A percentile compares a stretch with the other conserved stretches of the same genome.
These are phyloP conservation scores for Scheffersomyces lignicola DNA, from an alignment of 1,139 yeast genomes.

Conservation along the genomic window DNA sequence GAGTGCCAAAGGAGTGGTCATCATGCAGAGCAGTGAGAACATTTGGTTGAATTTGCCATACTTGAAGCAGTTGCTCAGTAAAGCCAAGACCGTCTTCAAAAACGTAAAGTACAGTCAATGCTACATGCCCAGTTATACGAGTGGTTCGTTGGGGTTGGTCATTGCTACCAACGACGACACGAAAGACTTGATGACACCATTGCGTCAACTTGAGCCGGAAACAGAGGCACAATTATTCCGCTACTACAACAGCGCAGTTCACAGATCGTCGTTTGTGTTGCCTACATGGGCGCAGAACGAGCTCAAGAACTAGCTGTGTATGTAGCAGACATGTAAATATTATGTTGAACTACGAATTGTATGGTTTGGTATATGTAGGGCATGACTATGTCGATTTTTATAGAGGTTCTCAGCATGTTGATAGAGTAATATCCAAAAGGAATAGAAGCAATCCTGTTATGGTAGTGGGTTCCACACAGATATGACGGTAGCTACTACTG, in stretches of 20 bases:
- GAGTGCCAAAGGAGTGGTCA: constrained; percentile 72
- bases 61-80: constrained; percentile 56
- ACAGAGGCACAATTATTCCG: constrained; percentile 56
- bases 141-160: constrained; percentile 90
- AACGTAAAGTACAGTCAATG: constrained; percentile 81
- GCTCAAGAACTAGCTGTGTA: too few species aligned
- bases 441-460: too few species aligned
- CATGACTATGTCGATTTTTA: too few species aligned
- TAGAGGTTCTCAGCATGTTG: too few species aligned
- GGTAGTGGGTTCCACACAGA: too few species aligned
- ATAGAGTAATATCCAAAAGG: too few species aligned
- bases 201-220: constrained; percentile 41
- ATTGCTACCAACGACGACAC: constrained; percentile 67
- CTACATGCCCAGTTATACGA: constrained; percentile 94
- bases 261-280: constrained; percentile 75
- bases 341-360: too few species aligned
- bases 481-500: too few species aligned
- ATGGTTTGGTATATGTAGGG: too few species aligned
- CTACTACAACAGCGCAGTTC: constrained; percentile 76
- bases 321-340: too few species aligned
- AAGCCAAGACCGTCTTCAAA: constrained; percentile 72
- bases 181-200: constrained; percentile 55
- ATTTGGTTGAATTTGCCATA: constrained; percentile 84
- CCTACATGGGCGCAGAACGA: constrained; percentile 78
- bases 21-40: constrained; percentile 90